Conservation (phyloP, 2,329 filamentous ascomycete genomes). For the Mycosphaerella arachidis region DNA sequence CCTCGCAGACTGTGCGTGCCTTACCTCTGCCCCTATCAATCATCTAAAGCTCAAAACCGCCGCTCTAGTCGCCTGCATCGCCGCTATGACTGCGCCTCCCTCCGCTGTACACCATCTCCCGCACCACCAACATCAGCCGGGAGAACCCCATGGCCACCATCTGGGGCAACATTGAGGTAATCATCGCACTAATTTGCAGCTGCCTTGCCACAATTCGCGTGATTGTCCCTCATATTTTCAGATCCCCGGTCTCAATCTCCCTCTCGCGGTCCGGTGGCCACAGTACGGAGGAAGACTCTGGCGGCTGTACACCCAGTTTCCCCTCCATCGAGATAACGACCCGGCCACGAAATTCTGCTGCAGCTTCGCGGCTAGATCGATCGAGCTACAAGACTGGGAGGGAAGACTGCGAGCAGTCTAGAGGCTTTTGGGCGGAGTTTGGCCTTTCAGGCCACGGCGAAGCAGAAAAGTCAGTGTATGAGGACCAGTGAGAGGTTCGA, state of each 20-base stretch:
- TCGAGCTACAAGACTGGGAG: background rate
- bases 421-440: conserved; percentile 1
- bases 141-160: conserved; percentile 33
- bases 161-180: conserved; percentile 35
- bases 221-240: conserved; percentile 35
- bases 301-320: background rate
- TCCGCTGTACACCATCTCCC: conserved; percentile 21
- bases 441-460: background rate
- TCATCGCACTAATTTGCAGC: conserved; percentile 35
- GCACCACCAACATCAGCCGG: conserved; percentile 26
- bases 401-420: conserved; percentile 4
- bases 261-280: background rate
- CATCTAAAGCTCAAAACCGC: background rate
- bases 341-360: background rate
- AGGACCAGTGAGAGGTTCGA: conserved; percentile 6
- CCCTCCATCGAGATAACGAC: background rate
- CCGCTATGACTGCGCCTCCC: conserved; percentile 33
- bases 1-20: conserved; percentile 25
- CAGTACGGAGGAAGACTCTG: background rate
- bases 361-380: background rate
- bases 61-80: conserved; percentile 28
- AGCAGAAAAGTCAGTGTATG: conserved; percentile 1
- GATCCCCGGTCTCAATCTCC: background rate
- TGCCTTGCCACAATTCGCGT: conserved; percentile 36
- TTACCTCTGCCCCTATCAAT: background rate